These are phyloP conservation scores for Mollisia scopiformis DNA, from an alignment of 2,329 filamentous ascomycete species.

Conservation along the genomic window DNA sequence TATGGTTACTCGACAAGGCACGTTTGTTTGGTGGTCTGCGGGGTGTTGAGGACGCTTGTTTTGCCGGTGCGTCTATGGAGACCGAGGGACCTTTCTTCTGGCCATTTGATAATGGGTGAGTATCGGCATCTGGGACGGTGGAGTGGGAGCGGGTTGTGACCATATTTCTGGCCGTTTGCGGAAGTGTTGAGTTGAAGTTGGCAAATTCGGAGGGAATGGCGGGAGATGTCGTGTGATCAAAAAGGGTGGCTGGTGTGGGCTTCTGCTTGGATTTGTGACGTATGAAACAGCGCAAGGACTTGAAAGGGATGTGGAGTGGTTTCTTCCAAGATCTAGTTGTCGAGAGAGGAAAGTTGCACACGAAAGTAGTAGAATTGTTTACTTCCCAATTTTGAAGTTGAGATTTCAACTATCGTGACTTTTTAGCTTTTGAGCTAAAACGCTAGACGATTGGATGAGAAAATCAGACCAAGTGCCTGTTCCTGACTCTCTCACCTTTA, in stretches of 20 bases:
- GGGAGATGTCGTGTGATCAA: neutral
- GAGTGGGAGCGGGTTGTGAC: neutral
- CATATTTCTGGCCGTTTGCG: neutral
- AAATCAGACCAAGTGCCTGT: neutral
- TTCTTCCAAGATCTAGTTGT: neutral
- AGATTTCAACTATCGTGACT: conserved; percentile 1
- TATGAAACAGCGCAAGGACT: neutral
- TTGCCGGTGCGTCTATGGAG: neutral
- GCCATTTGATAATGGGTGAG: neutral
- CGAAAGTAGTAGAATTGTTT: neutral
- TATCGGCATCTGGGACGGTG: neutral
- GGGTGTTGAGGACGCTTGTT: neutral
- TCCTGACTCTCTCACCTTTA: neutral
- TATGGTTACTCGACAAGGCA: neutral
- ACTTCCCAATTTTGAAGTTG: neutral
- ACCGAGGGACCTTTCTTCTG: neutral
- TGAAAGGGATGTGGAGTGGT: neutral
- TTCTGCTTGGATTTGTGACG: neutral
- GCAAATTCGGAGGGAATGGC: neutral
- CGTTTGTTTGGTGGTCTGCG: neutral
- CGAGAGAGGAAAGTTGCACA: neutral
- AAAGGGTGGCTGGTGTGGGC: neutral
- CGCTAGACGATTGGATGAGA: neutral
- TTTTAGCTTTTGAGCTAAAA: neutral
- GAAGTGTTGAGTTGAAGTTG: neutral